Base-by-base conservation (phyloP, 1,139 yeast genomes). In the Pichia kudriavzevii region DNA sequence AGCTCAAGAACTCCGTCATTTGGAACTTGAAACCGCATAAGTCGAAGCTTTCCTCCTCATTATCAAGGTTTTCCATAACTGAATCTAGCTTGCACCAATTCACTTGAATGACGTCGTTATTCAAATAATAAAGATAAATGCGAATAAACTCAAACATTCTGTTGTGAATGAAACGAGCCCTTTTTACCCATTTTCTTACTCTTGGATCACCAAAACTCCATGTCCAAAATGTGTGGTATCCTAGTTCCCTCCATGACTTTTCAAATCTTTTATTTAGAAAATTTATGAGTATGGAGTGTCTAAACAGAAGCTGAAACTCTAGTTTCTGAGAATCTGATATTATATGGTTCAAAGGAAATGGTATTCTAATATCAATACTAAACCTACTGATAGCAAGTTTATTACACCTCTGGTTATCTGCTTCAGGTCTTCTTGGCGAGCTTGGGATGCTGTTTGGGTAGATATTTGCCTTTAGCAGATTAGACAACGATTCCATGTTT, bases 311-410 rank as follows among this genome's bases (percentile, higher is more conserved):
- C 55, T 88, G 95, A 51, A 81, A 87, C 42, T 93, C 87, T 32
- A 78, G 69, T 22, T 85, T 66, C 21, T 80, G 74, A 28, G 84
- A 79, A 41, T 79, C 72, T 18, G 82, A 75, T 3, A 87, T 60
- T 1, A 91, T 66, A 26, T 88, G 64, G 45, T 87, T 85, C 31
- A 87, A 59, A 0, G 99, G 99, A 52, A 85, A 93, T 6, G 96
- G 95, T 15, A 88, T 63, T 19, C 69, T 63, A 23, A 84, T 56
- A 35, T 83, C 82, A 28, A 87, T 63, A 45, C 78, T 81, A 11
- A 87, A 55, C 28, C 73, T 73, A 48, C 79, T 72, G 7, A 73
- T 62, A 11, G 75, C 70, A 26, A 52, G 48, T 23, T 48, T 47
- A 22, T 53, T 58, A 35, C 48, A 48, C 39, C 43, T 46, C 5